These are phyloP conservation scores for Multifurca ochricompacta DNA, from an alignment of 768 basidiomycete species.

Conservation along the genomic window DNA sequence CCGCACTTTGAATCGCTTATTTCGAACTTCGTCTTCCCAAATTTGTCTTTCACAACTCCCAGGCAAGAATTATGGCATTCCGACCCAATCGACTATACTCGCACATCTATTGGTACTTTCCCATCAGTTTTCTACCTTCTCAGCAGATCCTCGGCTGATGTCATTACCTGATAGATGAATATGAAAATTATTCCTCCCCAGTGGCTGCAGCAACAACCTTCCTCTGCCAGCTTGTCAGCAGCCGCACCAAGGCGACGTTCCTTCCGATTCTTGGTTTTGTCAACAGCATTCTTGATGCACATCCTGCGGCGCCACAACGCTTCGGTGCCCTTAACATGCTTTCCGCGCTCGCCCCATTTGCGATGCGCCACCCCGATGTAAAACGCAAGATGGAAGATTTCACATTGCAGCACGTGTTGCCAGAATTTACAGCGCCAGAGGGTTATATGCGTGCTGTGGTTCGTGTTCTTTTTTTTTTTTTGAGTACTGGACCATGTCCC, in stretches of 20 bases:
- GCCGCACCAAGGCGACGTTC: slow-evolving; percentile 76
- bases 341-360: slow-evolving; percentile 63
- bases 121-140: neutral
- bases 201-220: slow-evolving; percentile 75
- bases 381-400: slow-evolving; percentile 72
- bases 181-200: slow-evolving; percentile 69
- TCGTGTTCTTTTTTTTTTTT: slow-evolving; percentile 26
- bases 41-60: slow-evolving; percentile 66
- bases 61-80: slow-evolving; percentile 64
- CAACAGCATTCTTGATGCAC: slow-evolving; percentile 64
- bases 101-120: slow-evolving; percentile 56
- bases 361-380: slow-evolving; percentile 80
- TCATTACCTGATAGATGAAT: slow-evolving; percentile 56
- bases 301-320: slow-evolving; percentile 51
- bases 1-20: slow-evolving; percentile 75
- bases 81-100: slow-evolving; percentile 82
- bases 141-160: slow-evolving; percentile 2
- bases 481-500: neutral
- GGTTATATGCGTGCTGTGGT: slow-evolving; percentile 76
- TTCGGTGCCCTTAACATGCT: slow-evolving; percentile 86
- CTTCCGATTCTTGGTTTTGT: slow-evolving; percentile 73
- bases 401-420: slow-evolving; percentile 63
- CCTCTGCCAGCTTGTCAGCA: slow-evolving; percentile 68
- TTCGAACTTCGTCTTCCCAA: slow-evolving; percentile 79
- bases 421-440: slow-evolving; percentile 57